Evolutionary conservation across 164 flowering plant genomes (phyloP).

Genomic region (Dillenia turbinata): DNA sequence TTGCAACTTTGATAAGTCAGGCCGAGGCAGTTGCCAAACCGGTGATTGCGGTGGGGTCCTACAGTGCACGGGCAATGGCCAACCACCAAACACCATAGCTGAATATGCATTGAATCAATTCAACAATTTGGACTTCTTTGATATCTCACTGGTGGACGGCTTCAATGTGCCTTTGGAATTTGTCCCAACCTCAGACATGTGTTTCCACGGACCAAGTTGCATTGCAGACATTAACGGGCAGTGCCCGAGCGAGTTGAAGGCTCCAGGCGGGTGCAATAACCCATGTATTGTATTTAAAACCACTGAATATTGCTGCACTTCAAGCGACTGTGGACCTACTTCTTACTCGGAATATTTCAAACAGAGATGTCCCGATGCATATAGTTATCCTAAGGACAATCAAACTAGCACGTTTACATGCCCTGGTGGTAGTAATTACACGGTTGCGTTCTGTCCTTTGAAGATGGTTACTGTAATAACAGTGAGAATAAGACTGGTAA

Average conservation of each 20-base stretch:
- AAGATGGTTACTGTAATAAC: too few relatives aligned
- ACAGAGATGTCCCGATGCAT: constrained; percentile 18
- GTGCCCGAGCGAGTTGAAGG: constrained; percentile 24
- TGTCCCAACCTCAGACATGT: constrained; percentile 9
- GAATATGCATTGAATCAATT: constrained; percentile 21
- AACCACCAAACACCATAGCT: constrained; percentile 19
- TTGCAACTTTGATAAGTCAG: constrained; percentile 10
- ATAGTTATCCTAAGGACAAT: constrained; percentile 25
- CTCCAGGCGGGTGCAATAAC: constrained; percentile 28
- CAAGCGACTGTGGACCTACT: constrained; percentile 27
- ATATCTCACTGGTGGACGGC: constrained; percentile 28
- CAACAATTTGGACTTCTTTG: constrained; percentile 21
- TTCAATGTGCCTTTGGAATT: constrained; percentile 33
- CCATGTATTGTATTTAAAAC: constrained; percentile 27
- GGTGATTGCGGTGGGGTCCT: constrained; percentile 21
- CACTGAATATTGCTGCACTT: constrained; percentile 23
- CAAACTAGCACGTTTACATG: constrained; percentile 24
- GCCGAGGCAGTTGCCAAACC: constrained; percentile 10
- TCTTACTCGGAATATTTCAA: constrained; percentile 27
- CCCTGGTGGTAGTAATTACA: constrained; percentile 19
- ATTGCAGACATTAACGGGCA: constrained; percentile 16
- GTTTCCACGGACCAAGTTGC: constrained; percentile 13
- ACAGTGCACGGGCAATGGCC: constrained; percentile 7
- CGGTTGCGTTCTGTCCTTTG: constrained; percentile 22
- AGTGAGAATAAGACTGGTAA: too few relatives aligned